Base-by-base conservation (phyloP, 371 early-diverging fungal species). In the Mortierella sp. region DNA sequence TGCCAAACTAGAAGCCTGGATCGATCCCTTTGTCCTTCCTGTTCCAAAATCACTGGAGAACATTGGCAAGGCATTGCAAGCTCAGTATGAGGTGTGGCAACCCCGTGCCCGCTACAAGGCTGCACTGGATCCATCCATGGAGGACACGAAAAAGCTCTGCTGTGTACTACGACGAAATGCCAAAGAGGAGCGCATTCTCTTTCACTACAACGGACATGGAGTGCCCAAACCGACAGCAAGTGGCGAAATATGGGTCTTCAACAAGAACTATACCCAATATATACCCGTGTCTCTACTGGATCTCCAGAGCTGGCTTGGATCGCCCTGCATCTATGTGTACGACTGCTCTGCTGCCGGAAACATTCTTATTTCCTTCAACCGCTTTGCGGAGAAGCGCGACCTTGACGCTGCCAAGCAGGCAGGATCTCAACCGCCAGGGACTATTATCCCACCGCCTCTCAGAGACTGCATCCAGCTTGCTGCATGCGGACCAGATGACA, bases 231-330 rank as follows among this genome's bases (percentile, higher is more conserved):
- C 98, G 5, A 97, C 98, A 2, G 80, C 87, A 6, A 94, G 94
- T 65, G 99, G 99, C 46, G 99, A 98, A 79, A 91, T 98, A 42
- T 98, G 99, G 99, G 98, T 96, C 39, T 98, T 98, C 71, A 98
- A 98, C 85, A 92, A 94, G 65, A 90, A 89, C 61, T 98, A 95
- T 83, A 97, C 98, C 19, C 98, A 98, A 83, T 98, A 98, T 83
- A 94, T 98, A 56, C 99, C 98, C 4, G 92, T 97, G 6, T 92
- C 93, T 19, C 82, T 96, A 18, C 86, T 91, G 76, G 97, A 97
- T 79, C 79, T 98, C 43, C 95, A 96, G 80, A 86, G 89, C 31
- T 96, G 96, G 96, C 81, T 96, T 1, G 96, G 97, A n/a, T 91
- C 96, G 5, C 98, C 98, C 18, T 92, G 93, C 28, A 93, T 98